Percentiles rank a stretch among this genome's conserved stretches.
Conservation (phyloP, 306 rosid genomes). For the Echinosophora koreensis region DNA sequence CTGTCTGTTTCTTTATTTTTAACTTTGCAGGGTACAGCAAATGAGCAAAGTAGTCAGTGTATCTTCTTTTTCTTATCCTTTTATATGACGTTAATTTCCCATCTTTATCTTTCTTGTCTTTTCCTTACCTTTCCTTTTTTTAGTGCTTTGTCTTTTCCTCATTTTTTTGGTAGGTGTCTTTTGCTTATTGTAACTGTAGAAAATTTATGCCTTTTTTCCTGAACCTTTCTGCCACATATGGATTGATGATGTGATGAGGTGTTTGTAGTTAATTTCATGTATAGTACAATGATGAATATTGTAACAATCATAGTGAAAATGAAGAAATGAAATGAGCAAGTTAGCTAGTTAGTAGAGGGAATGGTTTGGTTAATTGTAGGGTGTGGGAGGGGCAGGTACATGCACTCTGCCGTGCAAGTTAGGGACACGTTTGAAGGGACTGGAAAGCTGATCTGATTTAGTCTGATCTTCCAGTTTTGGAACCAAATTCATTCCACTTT, state of each 20-base stretch:
- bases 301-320: background rate
- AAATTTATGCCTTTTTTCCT: slow-evolving; percentile 42
- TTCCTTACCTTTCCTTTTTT: slow-evolving; percentile 37
- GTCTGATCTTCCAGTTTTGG: slow-evolving; percentile 15
- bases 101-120: slow-evolving; percentile 39
- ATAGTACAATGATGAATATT: background rate
- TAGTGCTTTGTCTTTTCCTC: slow-evolving; percentile 46
- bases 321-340: slow-evolving; percentile 18
- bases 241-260: background rate
- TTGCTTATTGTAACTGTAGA: slow-evolving; percentile 18
- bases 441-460: slow-evolving; percentile 44
- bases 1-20: slow-evolving; percentile 49
- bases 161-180: background rate
- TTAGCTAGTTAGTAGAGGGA: background rate
- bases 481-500: slow-evolving; percentile 40
- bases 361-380: slow-evolving; percentile 18
- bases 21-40: slow-evolving; percentile 40
- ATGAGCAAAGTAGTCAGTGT: slow-evolving; percentile 41
- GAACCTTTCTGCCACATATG: slow-evolving; percentile 28
- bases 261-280: background rate
- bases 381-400: background rate
- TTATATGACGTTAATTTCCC: slow-evolving; percentile 33
- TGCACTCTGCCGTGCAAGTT: slow-evolving; percentile 41
- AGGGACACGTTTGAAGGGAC: slow-evolving; percentile 42
- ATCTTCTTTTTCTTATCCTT: slow-evolving; percentile 27